Percentiles rank a stretch among this genome's conserved stretches.
Conservation (phyloP, 257 asterid species). For the Sherardia arvensis region DNA sequence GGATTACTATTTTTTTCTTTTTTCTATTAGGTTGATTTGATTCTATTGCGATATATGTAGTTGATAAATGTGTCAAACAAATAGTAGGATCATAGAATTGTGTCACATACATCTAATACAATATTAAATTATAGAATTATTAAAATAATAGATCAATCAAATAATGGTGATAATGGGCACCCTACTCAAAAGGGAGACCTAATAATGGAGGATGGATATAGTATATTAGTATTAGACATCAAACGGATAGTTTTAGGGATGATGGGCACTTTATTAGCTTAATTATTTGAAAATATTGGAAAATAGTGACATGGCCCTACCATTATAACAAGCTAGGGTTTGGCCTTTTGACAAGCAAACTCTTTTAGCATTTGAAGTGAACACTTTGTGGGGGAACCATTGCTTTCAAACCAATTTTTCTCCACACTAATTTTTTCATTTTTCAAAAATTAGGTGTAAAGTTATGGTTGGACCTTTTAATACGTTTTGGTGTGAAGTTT, state of each 20-base stretch:
- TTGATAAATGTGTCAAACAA: no score
- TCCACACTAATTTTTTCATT: neutral
- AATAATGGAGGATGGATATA: neutral
- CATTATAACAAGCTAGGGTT: neutral
- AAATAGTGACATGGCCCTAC: conserved; percentile 8
- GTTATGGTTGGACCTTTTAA: neutral
- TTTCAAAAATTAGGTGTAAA: neutral
- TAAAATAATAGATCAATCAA: neutral
- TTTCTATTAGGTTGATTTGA: no score
- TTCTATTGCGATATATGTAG: no score
- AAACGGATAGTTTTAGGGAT: conserved; percentile 16
- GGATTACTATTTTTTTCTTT: no score
- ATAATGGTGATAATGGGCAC: neutral
- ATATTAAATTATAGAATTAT: no score
- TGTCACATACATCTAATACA: no score
- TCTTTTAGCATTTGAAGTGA: neutral
- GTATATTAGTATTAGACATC: conserved; percentile 9
- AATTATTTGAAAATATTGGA: conserved; percentile 1
- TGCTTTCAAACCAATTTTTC: neutral
- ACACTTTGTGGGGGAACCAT: neutral
- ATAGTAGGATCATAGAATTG: no score
- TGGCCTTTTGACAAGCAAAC: neutral
- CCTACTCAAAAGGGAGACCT: conserved; percentile 9
- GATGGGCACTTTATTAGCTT: conserved; percentile 16
- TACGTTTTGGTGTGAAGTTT: neutral